A percentile compares a stretch with the other conserved stretches of the same genome.
These are phyloP conservation scores for Bipolaris sorokiniana DNA, from an alignment of 2,329 filamentous ascomycete genomes.

Conservation along the genomic window DNA sequence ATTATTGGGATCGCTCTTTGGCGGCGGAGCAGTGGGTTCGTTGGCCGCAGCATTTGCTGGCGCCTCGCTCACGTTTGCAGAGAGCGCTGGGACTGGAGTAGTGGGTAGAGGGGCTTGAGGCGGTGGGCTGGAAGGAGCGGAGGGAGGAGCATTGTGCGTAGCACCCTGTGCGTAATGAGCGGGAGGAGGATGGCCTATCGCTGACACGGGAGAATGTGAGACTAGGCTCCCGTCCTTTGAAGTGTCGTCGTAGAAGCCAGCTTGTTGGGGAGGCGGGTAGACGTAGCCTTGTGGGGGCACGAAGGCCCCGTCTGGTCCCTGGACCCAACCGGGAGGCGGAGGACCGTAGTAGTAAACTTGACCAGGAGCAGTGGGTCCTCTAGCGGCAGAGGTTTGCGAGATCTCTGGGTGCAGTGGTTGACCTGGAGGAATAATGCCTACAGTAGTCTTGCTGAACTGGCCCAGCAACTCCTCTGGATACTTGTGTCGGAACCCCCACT, in stretches of 20 bases:
- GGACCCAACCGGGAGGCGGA: conserved; percentile 29
- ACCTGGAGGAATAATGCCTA: conserved; percentile 37
- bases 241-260: conserved; percentile 25
- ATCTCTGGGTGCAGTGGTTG: conserved; percentile 33
- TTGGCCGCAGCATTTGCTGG: background rate
- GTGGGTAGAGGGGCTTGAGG: conserved; percentile 11
- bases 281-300: conserved; percentile 28
- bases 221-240: conserved; percentile 21
- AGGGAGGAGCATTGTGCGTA: background rate
- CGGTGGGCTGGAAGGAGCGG: conserved; percentile 8
- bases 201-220: conserved; percentile 16
- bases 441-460: conserved; percentile 37
- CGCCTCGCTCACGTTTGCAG: conserved; percentile 5
- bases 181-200: background rate
- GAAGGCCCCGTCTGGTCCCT: conserved; percentile 25
- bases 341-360: conserved; percentile 35
- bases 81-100: conserved; percentile 10
- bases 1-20: conserved; percentile 24
- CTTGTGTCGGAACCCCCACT: conserved; percentile 38
- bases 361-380: conserved; percentile 19
- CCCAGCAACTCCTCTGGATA: conserved; percentile 42
- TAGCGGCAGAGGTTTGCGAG: conserved; percentile 26
- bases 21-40: conserved; percentile 12
- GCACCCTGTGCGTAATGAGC: conserved; percentile 15
- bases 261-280: conserved; percentile 19